These are phyloP conservation scores for Aspergillus sp. DNA, from an alignment of 2,329 filamentous ascomycete genomes.

Conservation along the genomic window DNA sequence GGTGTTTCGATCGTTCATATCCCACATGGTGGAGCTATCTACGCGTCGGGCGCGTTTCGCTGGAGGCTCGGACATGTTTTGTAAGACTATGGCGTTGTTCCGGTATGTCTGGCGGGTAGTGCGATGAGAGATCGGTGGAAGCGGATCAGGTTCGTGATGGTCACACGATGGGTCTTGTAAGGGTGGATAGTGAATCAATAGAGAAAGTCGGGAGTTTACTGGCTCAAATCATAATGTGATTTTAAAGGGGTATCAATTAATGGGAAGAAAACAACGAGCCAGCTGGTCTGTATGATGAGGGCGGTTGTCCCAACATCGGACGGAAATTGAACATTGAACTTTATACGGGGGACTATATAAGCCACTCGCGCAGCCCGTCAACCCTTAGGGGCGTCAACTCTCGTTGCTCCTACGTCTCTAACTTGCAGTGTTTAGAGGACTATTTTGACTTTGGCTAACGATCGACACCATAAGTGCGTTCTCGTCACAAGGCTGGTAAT, in stretches of 20 bases:
- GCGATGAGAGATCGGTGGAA: too few relatives aligned
- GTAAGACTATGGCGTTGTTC: slow-evolving; percentile 3
- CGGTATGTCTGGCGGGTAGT: background rate
- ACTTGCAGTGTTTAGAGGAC: too few relatives aligned
- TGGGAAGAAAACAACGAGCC: background rate
- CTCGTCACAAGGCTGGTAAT: too few relatives aligned
- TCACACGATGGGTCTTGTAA: too few relatives aligned
- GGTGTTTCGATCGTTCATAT: slow-evolving; percentile 39
- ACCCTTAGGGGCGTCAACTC: too few relatives aligned
- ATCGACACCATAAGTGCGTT: too few relatives aligned
- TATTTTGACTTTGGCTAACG: too few relatives aligned
- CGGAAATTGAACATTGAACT: background rate
- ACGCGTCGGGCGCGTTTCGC: slow-evolving; percentile 50
- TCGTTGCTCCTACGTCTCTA: too few relatives aligned
- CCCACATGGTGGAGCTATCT: slow-evolving; percentile 64
- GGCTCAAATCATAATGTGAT: slow-evolving; percentile 1
- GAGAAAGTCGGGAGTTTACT: background rate
- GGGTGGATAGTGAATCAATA: background rate
- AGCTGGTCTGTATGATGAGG: background rate
- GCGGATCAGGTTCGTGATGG: too few relatives aligned
- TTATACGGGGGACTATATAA: background rate
- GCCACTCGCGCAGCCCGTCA: background rate
- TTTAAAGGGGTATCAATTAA: slow-evolving; percentile 11
- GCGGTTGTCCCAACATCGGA: background rate
- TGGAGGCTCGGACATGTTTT: slow-evolving; percentile 52